Evolutionary conservation across 495 filamentous ascomycete species (phyloP), one percentile per base, ranked within the genome.

Genomic region (Penicillium samsonianum): DNA sequence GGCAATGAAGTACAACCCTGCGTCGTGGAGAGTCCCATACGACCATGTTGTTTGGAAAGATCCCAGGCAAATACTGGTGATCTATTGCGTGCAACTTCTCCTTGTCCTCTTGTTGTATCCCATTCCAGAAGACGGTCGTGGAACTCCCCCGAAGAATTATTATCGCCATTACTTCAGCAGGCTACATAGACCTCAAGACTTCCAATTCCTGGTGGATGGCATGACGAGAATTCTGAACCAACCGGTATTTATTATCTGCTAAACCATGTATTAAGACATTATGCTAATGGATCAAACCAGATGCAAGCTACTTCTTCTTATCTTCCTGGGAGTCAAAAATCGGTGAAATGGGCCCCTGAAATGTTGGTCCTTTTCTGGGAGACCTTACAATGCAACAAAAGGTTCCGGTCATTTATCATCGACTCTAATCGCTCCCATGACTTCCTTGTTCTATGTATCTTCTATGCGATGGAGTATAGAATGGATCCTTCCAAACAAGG

Each of bases 361-460:
- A 96, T 96, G 78, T 84, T 98, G 37, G 92, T 98, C 81, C 82
- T 99, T 3, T 99, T 97, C 70, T 99, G 94, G 94, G 94, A 99
- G 74, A 83, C 90, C 8, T 82, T 96, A 26, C 94, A 99, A 71
- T 97, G 93, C 80, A 99, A 99, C 73, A 98, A 96, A 75, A 83
- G 95, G 47, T 98, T 99, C 74, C 80, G 95, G 47, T 93, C 91
- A 1, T 99, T 96, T 73, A 93, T 99, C 67, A 92, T 97, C 59
- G 94, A 98, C 61, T 97, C 94, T 0, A 91, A 96, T 62, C 81
- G 92, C 38, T 89, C 90, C 0, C 90, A 96, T 66, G 94, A 99
- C 68, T 98, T 97, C 66, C 78, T 96, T 42, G 86, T 97, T 41
- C 79, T 97, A 25, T 86, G 95, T 50, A 75, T 97, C 3, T 98